A percentile compares a stretch with the other conserved stretches of the same genome.
Conservation (phyloP, 495 filamentous ascomycete species). For the Chlorociboria aeruginascens region DNA sequence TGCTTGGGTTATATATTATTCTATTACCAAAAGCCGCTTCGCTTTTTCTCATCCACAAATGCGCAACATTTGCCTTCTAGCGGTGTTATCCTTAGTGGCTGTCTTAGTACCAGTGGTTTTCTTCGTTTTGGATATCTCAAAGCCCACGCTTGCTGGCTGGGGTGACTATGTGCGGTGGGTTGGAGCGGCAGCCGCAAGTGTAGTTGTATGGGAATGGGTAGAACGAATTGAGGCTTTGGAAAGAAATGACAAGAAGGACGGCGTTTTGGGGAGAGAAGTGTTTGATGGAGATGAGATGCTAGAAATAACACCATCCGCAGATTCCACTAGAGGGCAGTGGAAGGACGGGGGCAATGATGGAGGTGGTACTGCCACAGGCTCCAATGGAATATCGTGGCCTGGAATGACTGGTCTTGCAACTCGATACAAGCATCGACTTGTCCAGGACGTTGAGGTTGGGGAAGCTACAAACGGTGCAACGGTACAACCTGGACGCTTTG, state of each 20-base stretch:
- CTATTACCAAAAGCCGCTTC: slow-evolving; percentile 81
- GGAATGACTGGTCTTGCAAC: slow-evolving; percentile 28
- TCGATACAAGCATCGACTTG: slow-evolving; percentile 27
- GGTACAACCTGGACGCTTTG: neutral
- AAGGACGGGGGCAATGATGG: slow-evolving; percentile 2
- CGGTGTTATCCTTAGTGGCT: slow-evolving; percentile 62
- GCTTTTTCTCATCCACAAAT: slow-evolving; percentile 90
- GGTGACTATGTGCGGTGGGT: slow-evolving; percentile 98
- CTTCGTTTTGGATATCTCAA: slow-evolving; percentile 86
- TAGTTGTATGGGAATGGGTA: slow-evolving; percentile 99
- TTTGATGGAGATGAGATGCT: slow-evolving; percentile 98
- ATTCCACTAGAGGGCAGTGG: slow-evolving; percentile 17
- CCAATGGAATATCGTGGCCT: slow-evolving; percentile 33
- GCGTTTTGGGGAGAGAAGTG: slow-evolving; percentile 84
- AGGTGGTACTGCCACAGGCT: slow-evolving; percentile 15
- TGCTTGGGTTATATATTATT: slow-evolving; percentile 92
- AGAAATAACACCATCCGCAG: slow-evolving; percentile 50
- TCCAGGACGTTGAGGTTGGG: slow-evolving; percentile 16
- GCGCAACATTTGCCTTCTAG: slow-evolving; percentile 82
- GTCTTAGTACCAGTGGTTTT: slow-evolving; percentile 89
- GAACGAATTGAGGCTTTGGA: slow-evolving; percentile 96
- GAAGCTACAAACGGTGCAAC: slow-evolving; percentile 2
- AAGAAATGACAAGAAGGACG: slow-evolving; percentile 90
- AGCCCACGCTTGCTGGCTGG: slow-evolving; percentile 82
- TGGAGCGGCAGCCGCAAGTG: slow-evolving; percentile 87